Conservation (phyloP, 257 asterid species). For the Penstemon barbatus region DNA sequence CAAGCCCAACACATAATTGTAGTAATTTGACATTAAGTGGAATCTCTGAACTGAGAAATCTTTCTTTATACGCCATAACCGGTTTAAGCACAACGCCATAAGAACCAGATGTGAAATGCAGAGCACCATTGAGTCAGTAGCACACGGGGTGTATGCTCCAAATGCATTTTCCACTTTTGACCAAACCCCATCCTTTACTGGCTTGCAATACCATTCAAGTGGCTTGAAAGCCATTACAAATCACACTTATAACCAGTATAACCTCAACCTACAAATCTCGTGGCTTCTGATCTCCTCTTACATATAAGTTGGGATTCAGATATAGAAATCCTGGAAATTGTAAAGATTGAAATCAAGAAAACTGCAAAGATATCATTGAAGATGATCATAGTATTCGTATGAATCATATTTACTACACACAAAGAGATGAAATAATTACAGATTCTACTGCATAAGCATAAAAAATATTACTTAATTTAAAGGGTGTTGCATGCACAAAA, state of each 20-base stretch:
- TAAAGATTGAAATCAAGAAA: not conserved
- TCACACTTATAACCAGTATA: slow-evolving; percentile 14
- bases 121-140: slow-evolving; percentile 68
- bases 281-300: not conserved
- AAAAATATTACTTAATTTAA: too few species aligned
- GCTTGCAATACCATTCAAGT: slow-evolving; percentile 86
- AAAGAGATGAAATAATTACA: too few species aligned
- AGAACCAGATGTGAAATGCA: slow-evolving; percentile 70
- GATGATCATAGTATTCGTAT: not conserved
- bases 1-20: slow-evolving; percentile 68
- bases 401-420: not conserved
- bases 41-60: slow-evolving; percentile 69
- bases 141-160: slow-evolving; percentile 92
- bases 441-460: not conserved
- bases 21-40: slow-evolving; percentile 65
- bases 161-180: slow-evolving; percentile 79
- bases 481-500: too few species aligned
- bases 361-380: not conserved
- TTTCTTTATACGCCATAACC: slow-evolving; percentile 57
- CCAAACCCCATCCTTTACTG: slow-evolving; percentile 78
- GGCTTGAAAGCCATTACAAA: slow-evolving; percentile 69
- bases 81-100: slow-evolving; percentile 59
- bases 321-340: not conserved
- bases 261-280: slow-evolving; percentile 28
- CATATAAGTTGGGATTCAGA: not conserved